Percentiles rank a stretch among this genome's conserved stretches.
Conservation (phyloP, 2,329 filamentous ascomycete species). For the Capronia coronata region DNA sequence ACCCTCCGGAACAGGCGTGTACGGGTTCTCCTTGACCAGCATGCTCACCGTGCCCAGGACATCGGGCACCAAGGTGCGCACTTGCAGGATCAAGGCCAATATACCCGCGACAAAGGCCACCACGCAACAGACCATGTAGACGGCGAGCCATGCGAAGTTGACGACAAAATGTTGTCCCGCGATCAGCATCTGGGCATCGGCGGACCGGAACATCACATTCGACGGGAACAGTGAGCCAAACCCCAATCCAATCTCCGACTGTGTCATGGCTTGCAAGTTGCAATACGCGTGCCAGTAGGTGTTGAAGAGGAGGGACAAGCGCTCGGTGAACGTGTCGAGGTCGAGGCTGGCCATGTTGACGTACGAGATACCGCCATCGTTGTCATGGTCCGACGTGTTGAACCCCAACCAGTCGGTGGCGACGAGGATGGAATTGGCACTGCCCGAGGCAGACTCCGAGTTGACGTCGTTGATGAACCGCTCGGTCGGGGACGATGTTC, state of each 20-base stretch:
- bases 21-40: constrained; percentile 4
- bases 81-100: background rate
- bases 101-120: constrained; percentile 1
- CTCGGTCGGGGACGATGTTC: constrained; percentile 1
- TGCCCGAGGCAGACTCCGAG: background rate
- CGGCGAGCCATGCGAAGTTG: constrained; percentile 2
- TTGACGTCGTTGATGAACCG: constrained; percentile 6
- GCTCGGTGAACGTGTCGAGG: constrained; percentile 2
- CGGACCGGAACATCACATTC: constrained; percentile 1
- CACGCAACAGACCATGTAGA: constrained; percentile 2
- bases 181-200: background rate
- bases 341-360: constrained; percentile 1
- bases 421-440: constrained; percentile 4
- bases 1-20: constrained; percentile 1
- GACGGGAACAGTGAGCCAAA: background rate
- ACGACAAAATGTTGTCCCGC: constrained; percentile 2
- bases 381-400: constrained; percentile 1
- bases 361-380: background rate
- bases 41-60: constrained; percentile 5
- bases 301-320: constrained; percentile 5
- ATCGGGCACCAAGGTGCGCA: constrained; percentile 1
- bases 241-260: constrained; percentile 4
- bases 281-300: constrained; percentile 7
- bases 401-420: constrained; percentile 5
- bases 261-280: constrained; percentile 5